Evolutionary conservation across 164 flowering plant species (phyloP).

Genomic region (Kalanchoe fedtschenkoi): DNA sequence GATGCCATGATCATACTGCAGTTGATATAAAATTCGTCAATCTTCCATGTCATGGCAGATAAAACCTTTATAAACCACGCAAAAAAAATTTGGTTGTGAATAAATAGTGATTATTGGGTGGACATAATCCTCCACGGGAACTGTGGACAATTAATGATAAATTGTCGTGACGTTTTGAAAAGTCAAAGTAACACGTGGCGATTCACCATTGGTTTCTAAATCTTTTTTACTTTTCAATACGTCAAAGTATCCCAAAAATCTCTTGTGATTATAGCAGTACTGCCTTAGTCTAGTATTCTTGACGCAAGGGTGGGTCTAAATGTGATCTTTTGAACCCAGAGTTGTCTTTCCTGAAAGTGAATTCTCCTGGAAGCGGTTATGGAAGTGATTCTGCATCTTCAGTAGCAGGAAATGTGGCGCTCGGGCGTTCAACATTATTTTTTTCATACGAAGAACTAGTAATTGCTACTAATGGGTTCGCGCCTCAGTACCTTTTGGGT

Average conservation of each 20-base stretch:
- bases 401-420: slow-evolving; percentile 45
- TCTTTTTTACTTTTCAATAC: no score
- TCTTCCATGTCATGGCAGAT: no score
- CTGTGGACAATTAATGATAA: no score
- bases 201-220: no score
- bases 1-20: neutral
- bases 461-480: slow-evolving; percentile 7
- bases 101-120: no score
- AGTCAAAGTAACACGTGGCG: no score
- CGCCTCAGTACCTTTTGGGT: slow-evolving; percentile 6
- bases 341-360: slow-evolving; percentile 22
- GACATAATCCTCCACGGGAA: no score
- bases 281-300: neutral
- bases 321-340: slow-evolving; percentile 16
- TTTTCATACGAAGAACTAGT: slow-evolving; percentile 6
- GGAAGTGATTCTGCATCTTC: slow-evolving; percentile 27
- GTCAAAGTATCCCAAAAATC: no score
- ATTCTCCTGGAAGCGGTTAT: slow-evolving; percentile 38
- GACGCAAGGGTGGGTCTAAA: slow-evolving; percentile 1
- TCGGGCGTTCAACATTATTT: slow-evolving; percentile 60
- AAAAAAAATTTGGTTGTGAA: neutral
- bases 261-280: no score
- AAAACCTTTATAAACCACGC: no score
- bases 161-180: no score
- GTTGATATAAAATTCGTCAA: no score